Conservation (phyloP, 2,329 filamentous ascomycete species). For the Botrytis cinerea region DNA sequence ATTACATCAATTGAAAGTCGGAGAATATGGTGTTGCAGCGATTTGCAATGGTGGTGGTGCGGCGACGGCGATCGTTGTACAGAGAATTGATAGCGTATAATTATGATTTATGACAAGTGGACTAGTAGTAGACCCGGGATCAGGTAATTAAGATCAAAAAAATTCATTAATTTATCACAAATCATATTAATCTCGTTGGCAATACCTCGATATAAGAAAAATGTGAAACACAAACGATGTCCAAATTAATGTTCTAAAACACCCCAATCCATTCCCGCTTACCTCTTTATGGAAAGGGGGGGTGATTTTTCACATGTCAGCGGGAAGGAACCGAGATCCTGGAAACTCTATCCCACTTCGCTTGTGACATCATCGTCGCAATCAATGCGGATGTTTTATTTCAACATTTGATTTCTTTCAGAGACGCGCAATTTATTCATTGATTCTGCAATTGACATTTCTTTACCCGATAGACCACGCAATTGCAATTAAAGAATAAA, state of each 20-base stretch:
- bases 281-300: background rate
- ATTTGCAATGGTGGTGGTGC: constrained; percentile 98
- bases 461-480: background rate
- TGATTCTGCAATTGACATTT: background rate
- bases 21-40: constrained; percentile 91
- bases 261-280: background rate
- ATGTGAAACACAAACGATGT: background rate
- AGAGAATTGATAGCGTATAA: constrained; percentile 62
- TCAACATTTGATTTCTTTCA: background rate
- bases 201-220: background rate
- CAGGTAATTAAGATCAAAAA: background rate
- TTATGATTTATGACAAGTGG: background rate
- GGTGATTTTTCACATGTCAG: constrained; percentile 20
- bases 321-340: constrained; percentile 11
- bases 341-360: background rate
- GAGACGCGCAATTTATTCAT: background rate
- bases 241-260: background rate
- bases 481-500: background rate
- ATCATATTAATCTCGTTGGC: background rate
- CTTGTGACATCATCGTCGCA: constrained; percentile 15
- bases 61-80: constrained; percentile 87
- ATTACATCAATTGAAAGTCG: constrained; percentile 83
- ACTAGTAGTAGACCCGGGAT: background rate
- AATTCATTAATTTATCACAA: background rate
- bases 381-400: background rate